Evolutionary conservation across 129 eudicot species (phyloP), one percentile per base, ranked within the genome.

Genomic region (Smallanthus sonchifolius): DNA sequence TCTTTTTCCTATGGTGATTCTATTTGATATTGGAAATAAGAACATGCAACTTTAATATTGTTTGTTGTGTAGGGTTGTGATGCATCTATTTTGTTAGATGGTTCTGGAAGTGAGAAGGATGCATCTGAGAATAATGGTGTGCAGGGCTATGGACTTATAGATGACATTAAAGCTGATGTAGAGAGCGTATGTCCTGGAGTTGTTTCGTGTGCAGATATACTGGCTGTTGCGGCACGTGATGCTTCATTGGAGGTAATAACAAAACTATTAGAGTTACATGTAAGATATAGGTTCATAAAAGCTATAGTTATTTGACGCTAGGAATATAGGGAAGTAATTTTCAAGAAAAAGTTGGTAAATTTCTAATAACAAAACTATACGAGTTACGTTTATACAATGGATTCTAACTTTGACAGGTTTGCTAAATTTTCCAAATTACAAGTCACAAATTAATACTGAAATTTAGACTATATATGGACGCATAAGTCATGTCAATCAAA

Each of bases 171-270:
- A 67, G 80, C 82, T 48, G 87, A 83, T 61, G 68, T 88, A 3
- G 97, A 92, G 82, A 77, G 76, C 48, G 28, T 73, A 49, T 92
- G 97, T 73, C 97, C 96, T 37, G 90, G 95, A 9, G 87, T 84
- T 6, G 96, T 92, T 28, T 92, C 97, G 10, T 92, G 97, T 83
- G 97, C 97, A n/a, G 97, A 92, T 75, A 78, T 92, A 60, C 24
- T 92, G 36, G 92, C 96, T 64, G 70, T 92, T 56, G 96, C 96
- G 2, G 97, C 97, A 3, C 87, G 91, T 34, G 97, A 92, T 83
- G 96, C 90, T 40, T 79, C 86, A 0, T 80, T 72, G 0, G 73
- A 37, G 81, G 88, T 84, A 81, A 43, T 70, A 55, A 59, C 48
- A 51, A 64, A 24, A 24, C 35, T 44, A 44, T 15, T 24, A 24